Conservation (phyloP, 2,329 filamentous ascomycete genomes). For the Aschersonia sp. region DNA sequence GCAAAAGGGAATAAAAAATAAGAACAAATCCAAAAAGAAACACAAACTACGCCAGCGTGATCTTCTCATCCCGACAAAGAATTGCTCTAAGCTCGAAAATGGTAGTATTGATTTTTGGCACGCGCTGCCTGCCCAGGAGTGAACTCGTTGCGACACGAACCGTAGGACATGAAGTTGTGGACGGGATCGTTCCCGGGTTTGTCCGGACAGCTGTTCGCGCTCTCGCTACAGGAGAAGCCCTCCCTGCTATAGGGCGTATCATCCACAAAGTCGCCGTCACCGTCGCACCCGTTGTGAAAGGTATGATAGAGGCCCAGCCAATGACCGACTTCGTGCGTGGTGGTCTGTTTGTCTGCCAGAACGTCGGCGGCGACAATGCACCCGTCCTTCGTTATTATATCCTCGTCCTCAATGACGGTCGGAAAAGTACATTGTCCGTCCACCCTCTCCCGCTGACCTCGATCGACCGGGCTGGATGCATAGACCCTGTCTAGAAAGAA, state of each 20-base stretch:
- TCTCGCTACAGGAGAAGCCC: conserved; percentile 15
- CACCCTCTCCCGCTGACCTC: background rate
- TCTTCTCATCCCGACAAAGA: background rate
- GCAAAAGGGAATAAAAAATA: too few relatives aligned
- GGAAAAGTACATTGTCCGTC: background rate
- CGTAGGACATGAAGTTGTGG: conserved; percentile 14
- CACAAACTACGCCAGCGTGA: too few relatives aligned
- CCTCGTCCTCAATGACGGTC: conserved; percentile 6
- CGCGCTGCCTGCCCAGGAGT: background rate
- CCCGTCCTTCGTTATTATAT: conserved; percentile 6
- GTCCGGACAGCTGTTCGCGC: conserved; percentile 13
- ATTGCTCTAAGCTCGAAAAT: background rate
- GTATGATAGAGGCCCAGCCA: conserved; percentile 29
- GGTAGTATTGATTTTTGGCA: background rate
- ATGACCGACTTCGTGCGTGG: conserved; percentile 25
- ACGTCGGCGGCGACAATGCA: conserved; percentile 7
- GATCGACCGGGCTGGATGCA: conserved; percentile 6
- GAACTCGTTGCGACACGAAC: background rate
- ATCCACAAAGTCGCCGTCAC: conserved; percentile 18
- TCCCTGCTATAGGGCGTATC: conserved; percentile 21
- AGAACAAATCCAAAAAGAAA: too few relatives aligned
- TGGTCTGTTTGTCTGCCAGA: conserved; percentile 8
- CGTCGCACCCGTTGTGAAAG: conserved; percentile 20
- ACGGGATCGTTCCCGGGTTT: conserved; percentile 11
- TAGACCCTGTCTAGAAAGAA: conserved; percentile 17